Conservation (phyloP, 352 stramenopile species). For the Pythium vanterpoolii region DNA sequence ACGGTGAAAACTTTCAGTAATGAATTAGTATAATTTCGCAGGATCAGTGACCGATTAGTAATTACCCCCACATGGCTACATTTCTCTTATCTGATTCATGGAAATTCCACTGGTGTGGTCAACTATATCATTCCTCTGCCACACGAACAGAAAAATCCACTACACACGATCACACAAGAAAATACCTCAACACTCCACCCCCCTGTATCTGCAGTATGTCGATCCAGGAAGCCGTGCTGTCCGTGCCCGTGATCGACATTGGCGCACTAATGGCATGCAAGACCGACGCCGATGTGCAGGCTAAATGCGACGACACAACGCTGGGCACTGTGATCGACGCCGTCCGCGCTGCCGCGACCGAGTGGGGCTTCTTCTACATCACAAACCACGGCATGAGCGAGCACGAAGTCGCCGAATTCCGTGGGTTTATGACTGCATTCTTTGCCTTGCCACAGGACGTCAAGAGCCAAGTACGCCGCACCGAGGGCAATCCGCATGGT, state of each 20-base stretch:
- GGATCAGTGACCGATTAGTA: too few relatives aligned
- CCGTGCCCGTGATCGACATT: constrained; percentile 52
- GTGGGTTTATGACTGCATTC: constrained; percentile 62
- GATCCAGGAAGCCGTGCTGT: not conserved
- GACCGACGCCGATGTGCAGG: constrained; percentile 31
- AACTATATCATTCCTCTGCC: not conserved
- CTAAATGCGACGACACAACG: constrained; percentile 7
- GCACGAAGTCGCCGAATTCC: constrained; percentile 60
- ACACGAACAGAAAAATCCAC: not conserved
- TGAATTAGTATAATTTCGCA: too few relatives aligned
- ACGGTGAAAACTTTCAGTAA: too few relatives aligned
- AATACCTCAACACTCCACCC: too few relatives aligned
- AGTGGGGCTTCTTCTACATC: constrained; percentile 94
- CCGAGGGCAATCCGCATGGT: constrained; percentile 75
- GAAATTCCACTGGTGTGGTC: not conserved
- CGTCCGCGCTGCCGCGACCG: constrained; percentile 51
- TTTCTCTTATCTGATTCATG: not conserved
- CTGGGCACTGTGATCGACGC: constrained; percentile 37
- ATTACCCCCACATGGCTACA: not conserved
- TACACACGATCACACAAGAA: not conserved
- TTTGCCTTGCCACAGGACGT: constrained; percentile 69
- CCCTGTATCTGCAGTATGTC: too few relatives aligned
- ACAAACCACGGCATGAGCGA: constrained; percentile 66
- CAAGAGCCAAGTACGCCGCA: constrained; percentile 59
- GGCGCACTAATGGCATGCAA: constrained; percentile 32